These are phyloP conservation scores for Cystobasidiaceae sp. DNA, from an alignment of 1,284 basidiomycete genomes.

Conservation along the genomic window DNA sequence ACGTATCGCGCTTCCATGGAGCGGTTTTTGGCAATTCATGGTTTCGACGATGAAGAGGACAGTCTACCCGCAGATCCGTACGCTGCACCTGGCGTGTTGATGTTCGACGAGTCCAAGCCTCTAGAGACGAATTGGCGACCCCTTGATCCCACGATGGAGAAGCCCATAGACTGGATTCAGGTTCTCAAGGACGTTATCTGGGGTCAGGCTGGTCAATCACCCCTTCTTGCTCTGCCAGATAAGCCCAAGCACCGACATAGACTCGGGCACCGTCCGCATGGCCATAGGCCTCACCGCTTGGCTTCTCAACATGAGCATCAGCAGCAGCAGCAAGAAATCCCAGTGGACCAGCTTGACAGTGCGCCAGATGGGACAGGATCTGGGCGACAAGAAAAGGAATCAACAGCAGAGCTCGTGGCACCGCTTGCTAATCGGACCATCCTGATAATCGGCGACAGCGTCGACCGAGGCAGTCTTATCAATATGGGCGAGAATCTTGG, in stretches of 20 bases:
- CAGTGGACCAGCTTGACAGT: too few relatives aligned
- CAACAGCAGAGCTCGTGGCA: background rate
- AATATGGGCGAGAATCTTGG: background rate
- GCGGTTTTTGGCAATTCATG: background rate
- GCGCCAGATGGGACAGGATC: too few relatives aligned
- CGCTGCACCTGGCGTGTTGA: background rate
- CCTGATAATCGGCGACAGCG: background rate
- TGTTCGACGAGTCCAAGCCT: background rate
- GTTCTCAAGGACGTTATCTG: background rate
- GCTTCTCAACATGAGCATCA: too few relatives aligned
- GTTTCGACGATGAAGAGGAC: background rate
- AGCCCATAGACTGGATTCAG: background rate
- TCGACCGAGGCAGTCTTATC: background rate
- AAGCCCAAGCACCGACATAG: too few relatives aligned
- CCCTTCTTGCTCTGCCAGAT: too few relatives aligned
- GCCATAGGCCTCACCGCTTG: too few relatives aligned
- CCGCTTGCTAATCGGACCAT: background rate
- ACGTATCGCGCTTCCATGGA: too few relatives aligned
- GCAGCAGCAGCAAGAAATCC: too few relatives aligned
- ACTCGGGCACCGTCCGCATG: too few relatives aligned
- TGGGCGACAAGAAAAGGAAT: too few relatives aligned
- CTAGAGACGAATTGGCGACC: background rate
- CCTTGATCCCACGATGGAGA: background rate
- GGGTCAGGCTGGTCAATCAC: too few relatives aligned
- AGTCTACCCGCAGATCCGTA: background rate